Percentiles rank a stretch among this genome's conserved stretches.
Evolutionary conservation across 176 grass and related monocot species (phyloP).

Genomic region (Panicum miliaceum): DNA sequence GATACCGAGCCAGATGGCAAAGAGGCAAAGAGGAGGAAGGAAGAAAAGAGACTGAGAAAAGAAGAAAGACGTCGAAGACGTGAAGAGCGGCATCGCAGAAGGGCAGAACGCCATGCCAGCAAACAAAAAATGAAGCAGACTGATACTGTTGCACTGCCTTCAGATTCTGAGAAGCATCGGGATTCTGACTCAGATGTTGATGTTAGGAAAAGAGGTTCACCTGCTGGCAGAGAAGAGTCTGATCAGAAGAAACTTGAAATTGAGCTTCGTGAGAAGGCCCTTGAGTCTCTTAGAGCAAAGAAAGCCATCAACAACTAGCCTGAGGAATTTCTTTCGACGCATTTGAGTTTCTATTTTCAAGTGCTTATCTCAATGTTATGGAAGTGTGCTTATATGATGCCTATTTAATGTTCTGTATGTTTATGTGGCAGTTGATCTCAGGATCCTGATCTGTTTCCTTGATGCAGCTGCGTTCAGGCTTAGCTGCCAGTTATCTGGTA

Average conservation of each 20-base stretch:
- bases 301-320: slow-evolving; percentile 65
- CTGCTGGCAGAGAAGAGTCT: slow-evolving; percentile 47
- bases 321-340: slow-evolving; percentile 42
- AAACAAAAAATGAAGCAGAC: slow-evolving; percentile 55
- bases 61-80: slow-evolving; percentile 79
- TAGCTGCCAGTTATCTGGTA: slow-evolving; percentile 72
- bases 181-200: slow-evolving; percentile 55
- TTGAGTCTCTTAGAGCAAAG: slow-evolving; percentile 80
- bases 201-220: slow-evolving; percentile 50
- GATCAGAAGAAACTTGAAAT: slow-evolving; percentile 83
- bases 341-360: slow-evolving; percentile 49
- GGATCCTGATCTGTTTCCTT: slow-evolving; percentile 66
- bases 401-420: slow-evolving; percentile 65
- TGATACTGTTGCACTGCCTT: slow-evolving; percentile 36
- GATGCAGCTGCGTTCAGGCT: slow-evolving; percentile 60
- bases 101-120: slow-evolving; percentile 51
- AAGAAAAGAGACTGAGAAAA: slow-evolving; percentile 75
- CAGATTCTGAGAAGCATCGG: slow-evolving; percentile 57
- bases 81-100: slow-evolving; percentile 73
- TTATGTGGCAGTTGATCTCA: slow-evolving; percentile 73
- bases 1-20: slow-evolving; percentile 62
- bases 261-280: slow-evolving; percentile 86
- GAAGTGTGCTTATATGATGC: slow-evolving; percentile 59
- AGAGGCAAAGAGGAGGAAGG: slow-evolving; percentile 70
- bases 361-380: slow-evolving; percentile 51